Evolutionary conservation across 106 monocot species (phyloP), one percentile per base, ranked within the genome.

Genomic region (Dioscorea dumetorum): DNA sequence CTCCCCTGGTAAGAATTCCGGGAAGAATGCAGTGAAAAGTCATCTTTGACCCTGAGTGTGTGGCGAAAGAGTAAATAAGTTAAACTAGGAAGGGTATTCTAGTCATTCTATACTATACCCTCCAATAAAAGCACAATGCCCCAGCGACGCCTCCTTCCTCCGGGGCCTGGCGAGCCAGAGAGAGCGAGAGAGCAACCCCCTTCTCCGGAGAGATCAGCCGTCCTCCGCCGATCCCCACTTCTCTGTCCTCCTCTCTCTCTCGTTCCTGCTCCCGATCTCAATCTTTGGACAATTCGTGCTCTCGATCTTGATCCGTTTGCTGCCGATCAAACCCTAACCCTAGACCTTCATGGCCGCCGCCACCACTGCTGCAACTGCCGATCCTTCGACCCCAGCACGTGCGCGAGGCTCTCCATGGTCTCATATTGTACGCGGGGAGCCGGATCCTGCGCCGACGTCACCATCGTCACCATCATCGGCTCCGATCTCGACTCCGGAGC

Each of bases 91-190:
- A 19, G 54, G 54, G 54, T 14, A 4, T 16, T 56, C 19, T 15
- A 4, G n/a, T 56, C 54, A 18, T 14, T 16, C 54, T 18, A 1
- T 19, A 14, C 28, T 28, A 1, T 3, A 28, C 28, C 24, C 11
- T 24, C 9, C 8, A 16, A 7, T 11, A 31, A 62, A 33, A 16
- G 15, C 17, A 17, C 15, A 62, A 62, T 14, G 17, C 33, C 62
- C 31, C 24, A 11, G 5, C 3, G 4, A 3, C 13, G 24, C 13
- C 8, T 16, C 33, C 33, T 32, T 24, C 4, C 33, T 6, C 62
- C 62, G 62, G 62, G 62, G 62, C 62, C 62, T 22, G 16, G 62
- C 19, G 54, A 56, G 54, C 54, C 16, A 5, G 54, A 19, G 54
- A 9, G 54, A 56, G 54, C 16, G 54, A 56, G 54, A 22, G 61